phyloP scores from a whole-genome alignment of 2,329 filamentous ascomycete species.

The Zymoseptoria passerinii region DNA sequence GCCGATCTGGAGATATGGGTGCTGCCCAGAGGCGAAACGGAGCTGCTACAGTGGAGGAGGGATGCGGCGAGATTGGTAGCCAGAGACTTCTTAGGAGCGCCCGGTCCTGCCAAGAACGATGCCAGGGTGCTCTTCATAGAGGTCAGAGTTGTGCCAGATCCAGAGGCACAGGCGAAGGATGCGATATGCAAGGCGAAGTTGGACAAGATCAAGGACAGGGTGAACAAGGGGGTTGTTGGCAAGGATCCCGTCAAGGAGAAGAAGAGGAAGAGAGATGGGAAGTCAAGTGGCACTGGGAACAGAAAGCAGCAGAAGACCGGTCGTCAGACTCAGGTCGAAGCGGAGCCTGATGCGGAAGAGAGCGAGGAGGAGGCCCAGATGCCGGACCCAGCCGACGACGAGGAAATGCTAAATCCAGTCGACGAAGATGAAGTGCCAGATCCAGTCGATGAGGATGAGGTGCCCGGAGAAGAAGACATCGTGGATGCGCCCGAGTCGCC shows the following conservation, averaged over 20 bases:
- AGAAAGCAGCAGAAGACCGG: not conserved
- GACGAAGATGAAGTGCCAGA: not conserved
- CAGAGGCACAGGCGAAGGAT: conserved; percentile 1
- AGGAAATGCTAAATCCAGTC: not conserved
- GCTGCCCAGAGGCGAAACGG: not conserved
- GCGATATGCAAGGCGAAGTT: not conserved
- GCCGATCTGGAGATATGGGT: not conserved
- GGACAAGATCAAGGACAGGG: not conserved
- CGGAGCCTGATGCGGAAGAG: not conserved
- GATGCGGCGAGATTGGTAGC: not conserved
- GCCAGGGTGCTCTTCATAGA: conserved; percentile 1
- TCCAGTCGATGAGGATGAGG: not conserved
- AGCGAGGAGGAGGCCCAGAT: not conserved
- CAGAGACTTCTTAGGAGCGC: not conserved
- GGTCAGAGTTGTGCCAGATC: conserved; percentile 1
- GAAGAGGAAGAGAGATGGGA: not conserved
- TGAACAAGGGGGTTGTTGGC: not conserved
- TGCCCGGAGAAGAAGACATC: not conserved
- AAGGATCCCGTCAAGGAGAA: not conserved
- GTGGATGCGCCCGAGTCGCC: not conserved
- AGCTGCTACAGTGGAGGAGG: not conserved
- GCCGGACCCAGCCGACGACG: not conserved
- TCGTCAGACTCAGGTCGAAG: not conserved
- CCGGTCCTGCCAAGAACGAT: not conserved
- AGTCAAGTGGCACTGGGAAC: not conserved